These are phyloP conservation scores for Biancaea sappan DNA, from an alignment of 306 rosid species.

Conservation along the genomic window DNA sequence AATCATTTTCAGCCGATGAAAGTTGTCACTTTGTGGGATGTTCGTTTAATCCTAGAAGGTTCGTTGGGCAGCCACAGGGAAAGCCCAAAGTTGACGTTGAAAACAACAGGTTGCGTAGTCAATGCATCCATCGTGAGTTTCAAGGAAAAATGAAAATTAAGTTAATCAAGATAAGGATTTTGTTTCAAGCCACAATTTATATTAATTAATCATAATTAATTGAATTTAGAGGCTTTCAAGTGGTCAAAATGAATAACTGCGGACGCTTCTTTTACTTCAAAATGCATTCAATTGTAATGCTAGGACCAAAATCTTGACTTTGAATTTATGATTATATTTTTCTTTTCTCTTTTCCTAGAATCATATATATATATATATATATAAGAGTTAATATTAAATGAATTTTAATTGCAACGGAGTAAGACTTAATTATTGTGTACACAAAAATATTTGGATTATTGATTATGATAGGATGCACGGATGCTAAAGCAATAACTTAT, in stretches of 20 bases:
- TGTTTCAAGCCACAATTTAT: too few relatives aligned
- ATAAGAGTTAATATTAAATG: too few relatives aligned
- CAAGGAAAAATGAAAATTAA: too few relatives aligned
- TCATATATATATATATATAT: too few relatives aligned
- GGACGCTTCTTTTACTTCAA: not conserved
- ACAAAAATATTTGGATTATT: too few relatives aligned
- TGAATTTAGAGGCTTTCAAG: not conserved
- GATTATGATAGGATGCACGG: too few relatives aligned
- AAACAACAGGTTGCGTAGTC: not conserved
- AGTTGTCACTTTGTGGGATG: not conserved
- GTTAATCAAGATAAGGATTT: too few relatives aligned
- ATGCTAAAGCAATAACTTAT: too few relatives aligned
- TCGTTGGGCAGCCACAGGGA: constrained; percentile 17
- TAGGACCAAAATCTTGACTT: not conserved
- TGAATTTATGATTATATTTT: not conserved
- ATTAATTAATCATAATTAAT: not conserved
- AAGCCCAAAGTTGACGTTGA: constrained; percentile 17
- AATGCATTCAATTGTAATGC: not conserved
- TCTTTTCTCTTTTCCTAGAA: too few relatives aligned
- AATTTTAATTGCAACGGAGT: too few relatives aligned
- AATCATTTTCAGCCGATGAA: not conserved
- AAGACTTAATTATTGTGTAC: too few relatives aligned
- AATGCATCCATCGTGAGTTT: too few relatives aligned
- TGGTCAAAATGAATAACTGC: not conserved
- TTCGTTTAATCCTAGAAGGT: constrained; percentile 6